These are phyloP conservation scores for Ophiocordyceps robertsii DNA, from an alignment of 2,329 filamentous ascomycete genomes.

Conservation along the genomic window DNA sequence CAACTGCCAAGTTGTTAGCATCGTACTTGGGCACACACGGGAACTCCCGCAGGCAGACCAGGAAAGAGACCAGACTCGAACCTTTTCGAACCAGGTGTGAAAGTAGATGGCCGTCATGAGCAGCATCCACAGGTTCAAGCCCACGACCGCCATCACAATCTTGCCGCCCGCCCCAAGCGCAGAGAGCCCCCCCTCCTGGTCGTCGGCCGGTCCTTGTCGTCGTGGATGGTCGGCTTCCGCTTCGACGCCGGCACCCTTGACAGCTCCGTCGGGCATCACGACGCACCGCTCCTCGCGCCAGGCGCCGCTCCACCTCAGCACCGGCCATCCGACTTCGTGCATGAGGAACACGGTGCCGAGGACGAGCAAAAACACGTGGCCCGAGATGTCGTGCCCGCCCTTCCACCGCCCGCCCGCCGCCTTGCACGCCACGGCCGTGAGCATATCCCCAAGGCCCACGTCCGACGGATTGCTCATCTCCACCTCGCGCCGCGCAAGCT, in stretches of 20 bases:
- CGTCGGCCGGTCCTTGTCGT: conserved; percentile 5
- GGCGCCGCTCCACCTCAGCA: conserved; percentile 27
- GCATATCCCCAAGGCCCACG: conserved; percentile 31
- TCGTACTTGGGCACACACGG: not conserved
- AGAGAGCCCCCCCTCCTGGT: conserved; percentile 7
- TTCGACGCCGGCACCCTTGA: conserved; percentile 45
- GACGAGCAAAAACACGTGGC: conserved; percentile 87
- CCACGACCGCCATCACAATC: conserved; percentile 51
- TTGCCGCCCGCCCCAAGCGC: conserved; percentile 33
- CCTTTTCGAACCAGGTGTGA: conserved; percentile 98
- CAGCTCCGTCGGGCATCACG: conserved; percentile 51
- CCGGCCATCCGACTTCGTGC: conserved; percentile 60
- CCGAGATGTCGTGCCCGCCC: conserved; percentile 93
- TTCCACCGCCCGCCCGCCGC: conserved; percentile 70
- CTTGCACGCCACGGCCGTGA: conserved; percentile 73
- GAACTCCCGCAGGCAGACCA: too few species aligned
- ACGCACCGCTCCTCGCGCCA: conserved; percentile 49
- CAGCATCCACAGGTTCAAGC: conserved; percentile 83
- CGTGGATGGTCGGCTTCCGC: conserved; percentile 8
- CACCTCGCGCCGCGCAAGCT: conserved; percentile 37
- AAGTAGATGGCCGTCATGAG: conserved; percentile 98
- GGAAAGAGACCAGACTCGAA: conserved; percentile 13
- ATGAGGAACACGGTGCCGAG: conserved; percentile 69
- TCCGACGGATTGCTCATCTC: conserved; percentile 25
- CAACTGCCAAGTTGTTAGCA: conserved; percentile 24